Evolutionary conservation across 1,284 basidiomycete species (phyloP).

Genomic region (Fomitopsis palustris): DNA sequence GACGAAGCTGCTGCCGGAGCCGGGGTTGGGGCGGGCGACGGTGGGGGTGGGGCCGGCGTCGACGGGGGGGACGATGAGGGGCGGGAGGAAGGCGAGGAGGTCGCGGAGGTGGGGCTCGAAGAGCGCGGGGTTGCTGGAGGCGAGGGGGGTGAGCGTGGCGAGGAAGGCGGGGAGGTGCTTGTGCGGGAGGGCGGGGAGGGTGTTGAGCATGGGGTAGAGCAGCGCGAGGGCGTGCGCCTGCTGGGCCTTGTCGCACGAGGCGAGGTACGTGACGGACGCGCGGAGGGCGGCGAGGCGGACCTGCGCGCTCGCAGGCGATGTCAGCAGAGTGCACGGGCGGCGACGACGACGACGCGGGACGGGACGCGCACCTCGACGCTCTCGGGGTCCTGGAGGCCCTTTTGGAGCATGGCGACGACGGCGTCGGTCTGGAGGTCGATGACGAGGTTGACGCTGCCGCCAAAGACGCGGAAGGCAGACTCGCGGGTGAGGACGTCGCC

Average conservation of each 20-base stretch:
- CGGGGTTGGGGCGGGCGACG: conserved; percentile 59
- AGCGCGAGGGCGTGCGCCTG: conserved; percentile 54
- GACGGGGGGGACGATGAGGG: conserved; percentile 57
- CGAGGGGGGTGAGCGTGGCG: conserved; percentile 67
- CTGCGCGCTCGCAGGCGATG: conserved; percentile 24
- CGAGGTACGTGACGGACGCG: conserved; percentile 62
- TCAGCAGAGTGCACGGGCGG: background rate
- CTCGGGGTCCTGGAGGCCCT: conserved; percentile 59
- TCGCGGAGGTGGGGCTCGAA: conserved; percentile 65
- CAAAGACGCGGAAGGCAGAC: conserved; percentile 61
- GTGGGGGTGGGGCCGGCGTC: conserved; percentile 76
- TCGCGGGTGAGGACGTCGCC: conserved; percentile 43
- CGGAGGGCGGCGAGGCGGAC: conserved; percentile 59
- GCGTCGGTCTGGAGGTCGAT: conserved; percentile 69
- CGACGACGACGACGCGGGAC: background rate
- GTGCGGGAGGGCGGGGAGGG: conserved; percentile 52
- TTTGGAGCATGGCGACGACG: conserved; percentile 58
- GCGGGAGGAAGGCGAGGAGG: conserved; percentile 62
- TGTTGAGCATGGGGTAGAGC: conserved; percentile 66
- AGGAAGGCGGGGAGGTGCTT: conserved; percentile 61
- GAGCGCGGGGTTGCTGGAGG: conserved; percentile 58
- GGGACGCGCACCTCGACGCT: conserved; percentile 60
- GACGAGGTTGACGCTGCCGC: conserved; percentile 65
- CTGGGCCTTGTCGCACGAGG: conserved; percentile 50
- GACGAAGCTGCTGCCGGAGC: conserved; percentile 38